A percentile compares a stretch with the other conserved stretches of the same genome.
Conservation (phyloP, 768 basidiomycete species). For the Macrocybe gigantea region DNA sequence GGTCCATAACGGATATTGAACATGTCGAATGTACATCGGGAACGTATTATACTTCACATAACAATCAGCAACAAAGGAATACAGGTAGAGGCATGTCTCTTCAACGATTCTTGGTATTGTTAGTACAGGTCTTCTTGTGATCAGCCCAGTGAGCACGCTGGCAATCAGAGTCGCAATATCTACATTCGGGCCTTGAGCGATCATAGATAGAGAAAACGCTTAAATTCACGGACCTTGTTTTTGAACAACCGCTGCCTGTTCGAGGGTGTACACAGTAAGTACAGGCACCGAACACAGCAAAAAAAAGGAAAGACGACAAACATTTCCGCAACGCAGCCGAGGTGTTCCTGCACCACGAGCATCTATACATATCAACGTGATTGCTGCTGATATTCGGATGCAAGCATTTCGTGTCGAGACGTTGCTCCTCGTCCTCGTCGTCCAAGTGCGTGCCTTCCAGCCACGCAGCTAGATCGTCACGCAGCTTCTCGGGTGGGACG, state of each 20-base stretch:
- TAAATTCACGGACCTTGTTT: neutral
- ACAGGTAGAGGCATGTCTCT: too few relatives aligned
- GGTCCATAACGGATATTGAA: too few relatives aligned
- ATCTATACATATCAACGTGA: constrained; percentile 49
- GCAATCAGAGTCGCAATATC: constrained; percentile 39
- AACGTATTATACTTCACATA: too few relatives aligned
- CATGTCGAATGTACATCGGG: too few relatives aligned
- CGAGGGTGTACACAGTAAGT: neutral
- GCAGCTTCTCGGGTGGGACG: constrained; percentile 30
- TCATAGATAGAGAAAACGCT: too few relatives aligned
- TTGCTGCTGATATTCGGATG: constrained; percentile 44
- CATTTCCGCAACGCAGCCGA: constrained; percentile 53
- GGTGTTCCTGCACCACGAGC: constrained; percentile 62
- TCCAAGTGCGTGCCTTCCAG: constrained; percentile 14
- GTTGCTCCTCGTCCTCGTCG: constrained; percentile 22
- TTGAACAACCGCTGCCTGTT: constrained; percentile 18
- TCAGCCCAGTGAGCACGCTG: constrained; percentile 32
- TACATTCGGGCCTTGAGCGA: too few relatives aligned
- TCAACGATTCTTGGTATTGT: too few relatives aligned
- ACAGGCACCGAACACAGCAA: neutral
- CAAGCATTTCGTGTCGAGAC: constrained; percentile 19
- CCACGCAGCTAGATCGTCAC: constrained; percentile 41
- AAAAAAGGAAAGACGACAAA: constrained; percentile 6
- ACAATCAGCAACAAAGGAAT: too few relatives aligned
- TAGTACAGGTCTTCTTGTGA: constrained; percentile 31